Conservation (phyloP, 129 eudicot species). For the Dittrichia graveolens region DNA sequence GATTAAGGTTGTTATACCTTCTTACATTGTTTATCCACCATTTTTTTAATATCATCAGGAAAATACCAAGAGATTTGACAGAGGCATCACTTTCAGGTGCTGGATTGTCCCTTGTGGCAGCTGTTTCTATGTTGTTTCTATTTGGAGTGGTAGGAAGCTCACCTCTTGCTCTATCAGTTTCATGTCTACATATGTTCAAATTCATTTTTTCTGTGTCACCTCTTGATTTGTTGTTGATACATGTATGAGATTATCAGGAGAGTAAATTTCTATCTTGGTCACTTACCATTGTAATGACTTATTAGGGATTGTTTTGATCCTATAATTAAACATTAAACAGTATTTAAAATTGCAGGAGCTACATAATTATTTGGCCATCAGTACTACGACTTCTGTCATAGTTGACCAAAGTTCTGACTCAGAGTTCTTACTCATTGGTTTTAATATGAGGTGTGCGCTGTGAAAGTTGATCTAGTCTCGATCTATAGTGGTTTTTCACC, state of each 20-base stretch:
- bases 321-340: slow-evolving; percentile 12
- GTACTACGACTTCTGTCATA: slow-evolving; percentile 74
- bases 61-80: slow-evolving; percentile 95
- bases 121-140: slow-evolving; percentile 72
- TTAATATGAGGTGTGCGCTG: slow-evolving; percentile 69
- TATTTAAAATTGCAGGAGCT: slow-evolving; percentile 61
- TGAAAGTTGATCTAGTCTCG: not conserved
- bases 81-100: slow-evolving; percentile 98
- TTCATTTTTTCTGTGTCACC: not conserved
- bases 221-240: not conserved
- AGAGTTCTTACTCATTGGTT: slow-evolving; percentile 74
- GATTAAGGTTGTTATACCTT: slow-evolving; percentile 18
- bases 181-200: not conserved
- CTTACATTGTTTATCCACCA: not conserved
- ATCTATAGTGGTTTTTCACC: too few relatives aligned
- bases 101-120: slow-evolving; percentile 86
- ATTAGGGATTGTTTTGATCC: slow-evolving; percentile 8
- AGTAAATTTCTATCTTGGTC: not conserved
- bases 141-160: slow-evolving; percentile 82
- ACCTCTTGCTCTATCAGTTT: not conserved
- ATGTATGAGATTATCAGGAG: not conserved
- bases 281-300: slow-evolving; percentile 2
- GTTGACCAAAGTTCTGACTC: slow-evolving; percentile 90
- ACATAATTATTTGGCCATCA: slow-evolving; percentile 65
- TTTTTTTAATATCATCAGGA: slow-evolving; percentile 44